phyloP scores from a whole-genome alignment of 176 grass and related monocot species.

The Phoenix dactylifera region DNA sequence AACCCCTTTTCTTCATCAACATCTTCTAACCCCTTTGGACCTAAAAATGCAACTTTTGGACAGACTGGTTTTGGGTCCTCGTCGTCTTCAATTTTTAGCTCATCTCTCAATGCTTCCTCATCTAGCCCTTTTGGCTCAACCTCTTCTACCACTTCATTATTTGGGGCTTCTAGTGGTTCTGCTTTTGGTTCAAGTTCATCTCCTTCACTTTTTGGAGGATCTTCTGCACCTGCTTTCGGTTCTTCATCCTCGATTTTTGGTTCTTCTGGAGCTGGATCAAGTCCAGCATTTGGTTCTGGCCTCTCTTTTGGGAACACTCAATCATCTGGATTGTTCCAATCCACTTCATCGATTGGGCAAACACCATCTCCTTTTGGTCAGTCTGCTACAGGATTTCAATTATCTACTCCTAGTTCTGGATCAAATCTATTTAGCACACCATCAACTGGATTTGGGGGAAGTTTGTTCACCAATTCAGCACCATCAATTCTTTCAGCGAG shows the following conservation, averaged over 20 bases:
- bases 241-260: constrained; percentile 32
- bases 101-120: constrained; percentile 11
- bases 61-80: constrained; percentile 38
- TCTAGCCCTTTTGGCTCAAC: constrained; percentile 17
- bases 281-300: constrained; percentile 32
- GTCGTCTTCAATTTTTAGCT: constrained; percentile 25
- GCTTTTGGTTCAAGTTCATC: constrained; percentile 41
- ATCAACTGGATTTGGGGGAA: constrained; percentile 32
- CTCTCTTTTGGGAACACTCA: constrained; percentile 38
- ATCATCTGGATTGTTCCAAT: constrained; percentile 48
- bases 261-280: constrained; percentile 21
- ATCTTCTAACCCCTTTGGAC: constrained; percentile 38
- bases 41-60: constrained; percentile 33
- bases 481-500: constrained; percentile 35
- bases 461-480: constrained; percentile 39
- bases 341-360: constrained; percentile 32
- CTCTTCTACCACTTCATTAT: constrained; percentile 25
- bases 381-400: constrained; percentile 31
- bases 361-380: constrained; percentile 32
- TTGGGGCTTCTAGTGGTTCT: constrained; percentile 47
- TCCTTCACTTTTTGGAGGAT: constrained; percentile 29
- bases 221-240: constrained; percentile 25
- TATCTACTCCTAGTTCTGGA: constrained; percentile 40
- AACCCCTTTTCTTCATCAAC: constrained; percentile 36
- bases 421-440: constrained; percentile 43